Evolutionary conservation across 768 basidiomycete genomes (phyloP).

Genomic region (Hortiboletus campestris): DNA sequence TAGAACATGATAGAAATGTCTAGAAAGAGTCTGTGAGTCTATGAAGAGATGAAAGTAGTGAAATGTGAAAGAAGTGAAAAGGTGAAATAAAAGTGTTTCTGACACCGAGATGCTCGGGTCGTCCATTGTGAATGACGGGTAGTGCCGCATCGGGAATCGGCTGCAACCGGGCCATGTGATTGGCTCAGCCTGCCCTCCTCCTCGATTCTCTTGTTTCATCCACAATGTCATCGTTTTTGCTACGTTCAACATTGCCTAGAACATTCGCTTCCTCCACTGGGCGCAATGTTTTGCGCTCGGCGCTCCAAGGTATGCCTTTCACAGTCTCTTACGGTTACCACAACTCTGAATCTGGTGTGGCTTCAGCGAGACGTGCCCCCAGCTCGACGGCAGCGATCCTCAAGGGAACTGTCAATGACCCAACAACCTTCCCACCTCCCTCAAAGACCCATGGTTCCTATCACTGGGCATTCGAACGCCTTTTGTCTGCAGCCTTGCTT

Average conservation of each 20-base stretch:
- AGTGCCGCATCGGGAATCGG: too few relatives aligned
- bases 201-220: too few relatives aligned
- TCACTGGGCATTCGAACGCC: conserved; percentile 91
- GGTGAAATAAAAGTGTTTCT: too few relatives aligned
- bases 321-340: not conserved
- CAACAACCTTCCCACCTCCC: conserved; percentile 83
- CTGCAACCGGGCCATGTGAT: conserved; percentile 16
- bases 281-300: conserved; percentile 40
- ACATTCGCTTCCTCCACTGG: conserved; percentile 38
- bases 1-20: too few relatives aligned
- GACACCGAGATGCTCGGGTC: too few relatives aligned
- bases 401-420: conserved; percentile 93
- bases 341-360: not conserved
- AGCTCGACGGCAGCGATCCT: conserved; percentile 63
- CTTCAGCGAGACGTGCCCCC: conserved; percentile 41
- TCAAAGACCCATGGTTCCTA: conserved; percentile 84
- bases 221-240: conserved; percentile 47
- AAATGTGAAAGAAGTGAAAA: too few relatives aligned
- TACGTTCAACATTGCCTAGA: conserved; percentile 48
- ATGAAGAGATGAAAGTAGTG: too few relatives aligned
- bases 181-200: not conserved
- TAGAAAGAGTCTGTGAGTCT: too few relatives aligned
- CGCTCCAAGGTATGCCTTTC: conserved; percentile 38
- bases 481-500: conserved; percentile 83
- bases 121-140: too few relatives aligned